These are phyloP conservation scores for Penicillium expansum DNA, from an alignment of 2,329 filamentous ascomycete genomes.

Conservation along the genomic window DNA sequence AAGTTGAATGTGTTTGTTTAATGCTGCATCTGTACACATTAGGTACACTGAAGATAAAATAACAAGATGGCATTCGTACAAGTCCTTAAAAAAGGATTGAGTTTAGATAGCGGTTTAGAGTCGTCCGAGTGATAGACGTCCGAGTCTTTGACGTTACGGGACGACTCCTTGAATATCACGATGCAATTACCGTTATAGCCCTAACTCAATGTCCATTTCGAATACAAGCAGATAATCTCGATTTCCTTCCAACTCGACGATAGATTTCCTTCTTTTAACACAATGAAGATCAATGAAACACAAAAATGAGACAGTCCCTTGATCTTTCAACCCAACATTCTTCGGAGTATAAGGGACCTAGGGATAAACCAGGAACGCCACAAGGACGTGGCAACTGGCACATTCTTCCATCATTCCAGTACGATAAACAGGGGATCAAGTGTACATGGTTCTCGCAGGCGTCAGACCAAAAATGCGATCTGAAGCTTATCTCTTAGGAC, in stretches of 20 bases:
- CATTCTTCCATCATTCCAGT: conserved; percentile 24
- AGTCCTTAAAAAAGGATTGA: too few relatives aligned
- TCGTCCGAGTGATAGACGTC: not conserved
- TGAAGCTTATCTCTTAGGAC: conserved; percentile 12
- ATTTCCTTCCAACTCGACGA: not conserved
- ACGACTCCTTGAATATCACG: too few relatives aligned
- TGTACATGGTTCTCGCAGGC: not conserved
- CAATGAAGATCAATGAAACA: not conserved
- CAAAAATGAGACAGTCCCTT: not conserved
- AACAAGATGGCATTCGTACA: too few relatives aligned
- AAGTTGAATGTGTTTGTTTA: too few relatives aligned
- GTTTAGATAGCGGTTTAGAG: too few relatives aligned
- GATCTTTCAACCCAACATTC: conserved; percentile 12
- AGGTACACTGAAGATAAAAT: too few relatives aligned
- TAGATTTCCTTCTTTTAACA: too few relatives aligned
- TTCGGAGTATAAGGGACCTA: conserved; percentile 18
- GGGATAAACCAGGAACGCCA: conserved; percentile 12
- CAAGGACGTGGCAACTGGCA: conserved; percentile 15
- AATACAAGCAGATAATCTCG: too few relatives aligned
- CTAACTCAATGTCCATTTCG: not conserved
- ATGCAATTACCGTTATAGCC: not conserved
- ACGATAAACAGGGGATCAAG: conserved; percentile 7
- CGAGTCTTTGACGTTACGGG: not conserved
- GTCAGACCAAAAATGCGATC: conserved; percentile 9
- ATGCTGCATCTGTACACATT: too few relatives aligned